Evolutionary conservation across 306 rosid species (phyloP), one percentile per base, ranked within the genome.

Genomic region (Glycine tomentella): DNA sequence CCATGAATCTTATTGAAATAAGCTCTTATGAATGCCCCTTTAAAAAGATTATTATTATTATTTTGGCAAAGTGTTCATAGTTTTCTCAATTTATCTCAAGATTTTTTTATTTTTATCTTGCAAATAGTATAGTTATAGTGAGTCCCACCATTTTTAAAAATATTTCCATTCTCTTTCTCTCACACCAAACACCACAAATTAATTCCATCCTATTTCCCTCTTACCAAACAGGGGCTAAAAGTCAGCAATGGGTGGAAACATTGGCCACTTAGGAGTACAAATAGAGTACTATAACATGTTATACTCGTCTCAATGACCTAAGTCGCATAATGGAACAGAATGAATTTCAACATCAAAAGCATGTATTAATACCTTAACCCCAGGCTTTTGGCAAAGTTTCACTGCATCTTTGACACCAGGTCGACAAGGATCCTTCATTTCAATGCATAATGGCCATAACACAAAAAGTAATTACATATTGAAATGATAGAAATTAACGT

Each of bases 371-470:
- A 95, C 99, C 99, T 87, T 86, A 74, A 95, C 91, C 20, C 98
- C 98, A 55, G 99, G 95, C 8, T 79, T 89, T 85, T 93, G 92
- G 87, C 99, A 95, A 76, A 95, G 86, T 69, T 61, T 82, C 79
- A 95, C 95, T 12, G 99, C 87, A 77, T 86, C 88, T 83, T 73
- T 81, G n/a, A 95, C 98, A 70, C 97, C 89, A 16, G 92, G 90
- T 69, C 98, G 91, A 82, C 99, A 95, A 76, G 99, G 99, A 85
- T 95, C 99, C 97, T 93, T 83, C 74, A 89, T 69, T 75, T 78
- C 46, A 69, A 74, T 61, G 34, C 61, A 75, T 63, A 63, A 45
- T 64, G 20, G 20, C 48, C 36, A 3, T 61, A 80, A 49, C 13
- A 34, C 13, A 66, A 64, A 50, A 31, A 66, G 66, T 17, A 45